Conservation (phyloP, 2,329 filamentous ascomycete genomes). For the Drechslerella stenobrocha region DNA sequence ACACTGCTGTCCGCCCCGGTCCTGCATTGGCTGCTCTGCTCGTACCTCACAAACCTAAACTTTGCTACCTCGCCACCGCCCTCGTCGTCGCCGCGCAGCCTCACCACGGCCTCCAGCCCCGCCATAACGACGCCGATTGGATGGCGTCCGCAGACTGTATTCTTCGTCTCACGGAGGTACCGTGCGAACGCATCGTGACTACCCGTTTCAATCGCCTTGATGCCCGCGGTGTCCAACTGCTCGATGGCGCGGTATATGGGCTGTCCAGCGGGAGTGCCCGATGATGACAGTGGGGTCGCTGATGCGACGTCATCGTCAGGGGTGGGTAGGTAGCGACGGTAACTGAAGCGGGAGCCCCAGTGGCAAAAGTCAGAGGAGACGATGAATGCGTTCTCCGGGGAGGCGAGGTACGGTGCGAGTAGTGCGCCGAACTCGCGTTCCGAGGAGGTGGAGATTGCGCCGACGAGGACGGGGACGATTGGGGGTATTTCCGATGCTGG, state of each 20-base stretch:
- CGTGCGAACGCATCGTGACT: slow-evolving; percentile 70
- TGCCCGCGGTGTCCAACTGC: slow-evolving; percentile 75
- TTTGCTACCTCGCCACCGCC: slow-evolving; percentile 55
- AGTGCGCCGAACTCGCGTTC: slow-evolving; percentile 71
- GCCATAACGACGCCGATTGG: slow-evolving; percentile 94
- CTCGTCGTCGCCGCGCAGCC: slow-evolving; percentile 56
- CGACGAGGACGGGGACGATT: slow-evolving; percentile 83
- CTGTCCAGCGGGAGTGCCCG: slow-evolving; percentile 54
- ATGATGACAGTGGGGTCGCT: slow-evolving; percentile 54
- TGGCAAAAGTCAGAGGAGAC: slow-evolving; percentile 97
- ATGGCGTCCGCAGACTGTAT: slow-evolving; percentile 92
- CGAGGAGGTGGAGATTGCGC: slow-evolving; percentile 67
- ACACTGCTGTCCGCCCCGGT: slow-evolving; percentile 77
- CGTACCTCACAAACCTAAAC: slow-evolving; percentile 83
- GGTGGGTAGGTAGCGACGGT: slow-evolving; percentile 72
- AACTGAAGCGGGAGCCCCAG: slow-evolving; percentile 83
- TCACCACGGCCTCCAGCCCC: slow-evolving; percentile 69
- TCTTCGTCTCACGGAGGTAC: slow-evolving; percentile 71
- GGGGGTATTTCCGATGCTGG: slow-evolving; percentile 58
- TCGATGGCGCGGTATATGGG: slow-evolving; percentile 82
- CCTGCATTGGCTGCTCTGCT: slow-evolving; percentile 76
- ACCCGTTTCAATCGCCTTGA: slow-evolving; percentile 80
- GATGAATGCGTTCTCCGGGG: slow-evolving; percentile 78
- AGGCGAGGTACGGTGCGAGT: slow-evolving; percentile 75
- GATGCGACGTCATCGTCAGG: slow-evolving; percentile 56